A percentile compares a stretch with the other conserved stretches of the same genome.
These are phyloP conservation scores for California macrophylla DNA, from an alignment of 441 rosid species.

Conservation along the genomic window DNA sequence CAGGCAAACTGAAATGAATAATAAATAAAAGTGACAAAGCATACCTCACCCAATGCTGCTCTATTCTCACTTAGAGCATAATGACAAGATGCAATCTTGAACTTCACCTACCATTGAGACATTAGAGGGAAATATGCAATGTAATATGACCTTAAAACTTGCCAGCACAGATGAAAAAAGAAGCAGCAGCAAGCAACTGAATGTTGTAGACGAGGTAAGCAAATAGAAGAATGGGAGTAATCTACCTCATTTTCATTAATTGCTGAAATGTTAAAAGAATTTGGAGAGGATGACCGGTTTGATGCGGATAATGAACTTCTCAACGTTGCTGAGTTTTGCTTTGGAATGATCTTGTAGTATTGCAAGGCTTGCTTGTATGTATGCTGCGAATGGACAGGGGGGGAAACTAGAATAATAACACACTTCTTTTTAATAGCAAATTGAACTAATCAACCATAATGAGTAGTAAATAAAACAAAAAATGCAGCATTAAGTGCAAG, in stretches of 20 bases:
- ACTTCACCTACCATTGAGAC: constrained; percentile 51
- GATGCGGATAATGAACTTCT: constrained; percentile 61
- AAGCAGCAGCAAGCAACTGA: constrained; percentile 4
- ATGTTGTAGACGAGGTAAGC: neutral
- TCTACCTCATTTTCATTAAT: constrained; percentile 82
- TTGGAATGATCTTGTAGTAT: constrained; percentile 56
- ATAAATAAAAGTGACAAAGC: constrained; percentile 11
- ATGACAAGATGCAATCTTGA: constrained; percentile 88
- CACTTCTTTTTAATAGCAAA: neutral
- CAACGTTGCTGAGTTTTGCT: constrained; percentile 54
- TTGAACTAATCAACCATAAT: neutral
- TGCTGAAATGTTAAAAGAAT: constrained; percentile 48
- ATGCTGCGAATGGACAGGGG: constrained; percentile 33
- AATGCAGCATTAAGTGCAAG: neutral
- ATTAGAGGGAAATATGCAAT: neutral
- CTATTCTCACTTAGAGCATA: constrained; percentile 57
- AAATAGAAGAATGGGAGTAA: constrained; percentile 3
- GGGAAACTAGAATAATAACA: neutral
- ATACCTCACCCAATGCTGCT: constrained; percentile 80
- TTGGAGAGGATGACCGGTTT: constrained; percentile 74
- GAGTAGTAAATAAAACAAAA: neutral
- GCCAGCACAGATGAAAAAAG: constrained; percentile 3
- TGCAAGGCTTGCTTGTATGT: constrained; percentile 80
- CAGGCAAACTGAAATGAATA: neutral
- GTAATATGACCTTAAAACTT: neutral